Evolutionary conservation across 2,329 filamentous ascomycete genomes (phyloP), one percentile per base, ranked within the genome.

Genomic region (Chaetomiaceae sp.): DNA sequence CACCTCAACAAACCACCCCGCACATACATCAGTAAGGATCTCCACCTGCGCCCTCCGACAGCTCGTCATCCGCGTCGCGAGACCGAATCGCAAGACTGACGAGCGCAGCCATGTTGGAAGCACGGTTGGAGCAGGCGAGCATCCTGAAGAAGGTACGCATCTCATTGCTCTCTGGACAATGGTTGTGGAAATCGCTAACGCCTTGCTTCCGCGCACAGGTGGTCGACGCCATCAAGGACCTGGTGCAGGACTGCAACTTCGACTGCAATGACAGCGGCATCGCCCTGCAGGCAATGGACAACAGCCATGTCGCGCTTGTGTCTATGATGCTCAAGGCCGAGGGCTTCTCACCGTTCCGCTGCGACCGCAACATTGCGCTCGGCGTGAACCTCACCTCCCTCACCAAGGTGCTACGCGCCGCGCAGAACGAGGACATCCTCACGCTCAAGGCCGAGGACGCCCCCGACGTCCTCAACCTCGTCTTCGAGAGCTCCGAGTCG

Each of bases 221-320:
- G 60, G 91, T 99, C 67, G 95, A 99, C 71, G 90, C 95, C 65
- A 96, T 99, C 85, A 97, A 96, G 76, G 94, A 99, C 68, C 85
- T 99, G 47, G 94, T 99, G 50, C 94, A 97, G 75, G 94, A 99
- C 77, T 99, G 94, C 85, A 99, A 99, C 78, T 99, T 99, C 77
- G 94, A 99, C 81, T 99, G 95, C 87, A 99, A 97, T 87, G 95
- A 99, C 81, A 92, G 90, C 51, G 94, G 94, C 59, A 94, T 99
- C 68, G 91, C 92, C 47, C 88, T 99, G 53, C 94, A 99, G 76
- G 94, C 94, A 68, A 99, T 99, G 95, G 94, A 99, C 80, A 99
- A 97, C 83, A 97, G 91, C 47, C 94, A 99, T 76, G 94, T 99
- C 66, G 94, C 94, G 59, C 89, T 99, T 51, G 94, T 99, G 50